Percentiles rank a stretch among this genome's conserved stretches.
Evolutionary conservation across 306 rosid genomes (phyloP).

Genomic region (Medicago ruthenica): DNA sequence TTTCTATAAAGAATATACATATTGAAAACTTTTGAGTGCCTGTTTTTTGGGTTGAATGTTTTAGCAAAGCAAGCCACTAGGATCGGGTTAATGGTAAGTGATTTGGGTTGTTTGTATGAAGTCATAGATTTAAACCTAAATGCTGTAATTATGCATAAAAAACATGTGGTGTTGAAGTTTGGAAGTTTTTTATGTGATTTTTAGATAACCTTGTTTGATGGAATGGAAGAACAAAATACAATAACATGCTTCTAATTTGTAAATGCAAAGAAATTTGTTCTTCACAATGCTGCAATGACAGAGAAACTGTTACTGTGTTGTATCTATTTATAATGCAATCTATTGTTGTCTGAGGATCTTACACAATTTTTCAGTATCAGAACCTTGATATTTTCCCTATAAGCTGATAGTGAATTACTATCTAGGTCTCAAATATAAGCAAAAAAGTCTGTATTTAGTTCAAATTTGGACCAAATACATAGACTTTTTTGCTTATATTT

Average conservation of each 20-base stretch:
- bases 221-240: not conserved
- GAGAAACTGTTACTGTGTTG: slow-evolving; percentile 11
- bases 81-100: slow-evolving; percentile 1
- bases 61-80: not conserved
- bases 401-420: slow-evolving; percentile 19
- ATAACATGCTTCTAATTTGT: slow-evolving; percentile 21
- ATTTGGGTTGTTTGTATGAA: not conserved
- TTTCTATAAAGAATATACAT: not conserved
- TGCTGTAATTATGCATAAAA: not conserved
- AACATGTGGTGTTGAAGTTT: not conserved
- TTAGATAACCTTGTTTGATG: slow-evolving; percentile 14
- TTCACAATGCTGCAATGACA: not conserved
- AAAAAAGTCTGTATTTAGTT: too few relatives aligned
- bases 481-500: too few relatives aligned
- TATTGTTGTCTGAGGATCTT: slow-evolving; percentile 5
- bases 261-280: slow-evolving; percentile 5
- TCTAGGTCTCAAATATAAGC: too few relatives aligned
- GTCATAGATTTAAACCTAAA: not conserved
- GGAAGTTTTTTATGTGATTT: not conserved
- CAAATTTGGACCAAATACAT: too few relatives aligned
- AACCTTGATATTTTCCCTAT: not conserved
- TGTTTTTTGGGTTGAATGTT: not conserved
- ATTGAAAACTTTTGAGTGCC: not conserved
- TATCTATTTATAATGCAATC: slow-evolving; percentile 7
- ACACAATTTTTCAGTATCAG: slow-evolving; percentile 5